Base-by-base conservation (phyloP, 2,329 filamentous ascomycete genomes). In the Clonostachys byssicola region DNA sequence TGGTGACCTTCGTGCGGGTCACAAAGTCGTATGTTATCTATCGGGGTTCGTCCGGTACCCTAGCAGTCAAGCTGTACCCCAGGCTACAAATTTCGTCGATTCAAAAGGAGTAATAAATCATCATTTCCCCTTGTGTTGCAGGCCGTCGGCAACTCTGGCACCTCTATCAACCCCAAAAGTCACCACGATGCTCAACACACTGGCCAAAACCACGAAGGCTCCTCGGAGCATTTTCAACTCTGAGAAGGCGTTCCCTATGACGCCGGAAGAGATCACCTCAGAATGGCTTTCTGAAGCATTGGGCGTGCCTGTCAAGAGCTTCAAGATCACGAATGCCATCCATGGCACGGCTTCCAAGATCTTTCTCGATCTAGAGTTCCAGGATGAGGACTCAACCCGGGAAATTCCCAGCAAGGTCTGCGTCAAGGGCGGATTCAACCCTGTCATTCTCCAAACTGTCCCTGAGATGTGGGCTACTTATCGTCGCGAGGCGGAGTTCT, bases 401-500 rank as follows among this genome's bases (percentile, higher is more conserved):
- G 23, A 10, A 9, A 30, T 30, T 30, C n/a, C 30, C 4, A 38
- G 45, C 16, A 41, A 55, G 1, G 46, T 70, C 42, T 70, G 65
- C 40, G 49, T 70, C 47, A 70, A 70, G 54, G 67, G 65, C 16
- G 60, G 63, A n/a, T 69, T 70, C 49, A 61, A 67, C 45, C 63
- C 62, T 7, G 52, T 49, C 12, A 65, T 67, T 58, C 51, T 63
- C 3, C 58, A 53, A 17, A 46, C 61, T 8, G 60, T 63, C 23
- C 62, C 64, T 4, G 62, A 57, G 57, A 62, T 59, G 7, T 42
- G 61, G 20, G 55, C 49, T 44, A 45, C 64, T 33, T 59, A 56
- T 3, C 60, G 60, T 52, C 63, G 62, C 16, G 67, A 71, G 50
- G 62, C 64, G 40, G 57, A 64, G 3, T 70, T 71, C 54, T 69